A percentile compares a stretch with the other conserved stretches of the same genome.
phyloP scores from a whole-genome alignment of 345 rosid species.

The Citrus unshiu region DNA sequence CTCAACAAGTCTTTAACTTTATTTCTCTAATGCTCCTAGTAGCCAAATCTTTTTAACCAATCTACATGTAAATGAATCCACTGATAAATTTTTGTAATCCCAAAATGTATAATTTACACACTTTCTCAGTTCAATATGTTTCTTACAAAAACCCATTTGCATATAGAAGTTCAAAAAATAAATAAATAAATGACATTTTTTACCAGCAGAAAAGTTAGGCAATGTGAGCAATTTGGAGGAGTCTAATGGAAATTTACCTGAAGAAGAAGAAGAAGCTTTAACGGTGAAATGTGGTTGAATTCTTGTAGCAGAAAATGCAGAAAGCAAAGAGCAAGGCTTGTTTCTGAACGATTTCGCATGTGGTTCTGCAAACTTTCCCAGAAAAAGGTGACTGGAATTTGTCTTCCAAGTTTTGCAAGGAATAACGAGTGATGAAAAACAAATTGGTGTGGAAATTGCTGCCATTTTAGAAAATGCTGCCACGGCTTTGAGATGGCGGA shows the following conservation, averaged over 20 bases:
- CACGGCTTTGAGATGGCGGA: too few relatives aligned
- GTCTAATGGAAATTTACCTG: constrained; percentile 30
- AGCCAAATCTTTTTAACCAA: background rate
- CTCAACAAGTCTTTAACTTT: too few relatives aligned
- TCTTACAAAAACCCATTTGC: background rate
- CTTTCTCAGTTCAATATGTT: background rate
- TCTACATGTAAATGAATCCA: background rate
- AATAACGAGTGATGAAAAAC: constrained; percentile 10
- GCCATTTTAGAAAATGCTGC: constrained; percentile 20
- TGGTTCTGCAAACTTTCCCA: constrained; percentile 12
- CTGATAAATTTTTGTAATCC: background rate
- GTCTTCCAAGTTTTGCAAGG: constrained; percentile 12
- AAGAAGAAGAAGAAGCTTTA: constrained; percentile 29
- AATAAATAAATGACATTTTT: background rate
- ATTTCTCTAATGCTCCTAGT: background rate
- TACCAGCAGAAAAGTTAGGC: background rate
- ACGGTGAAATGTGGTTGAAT: constrained; percentile 17
- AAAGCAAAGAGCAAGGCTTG: constrained; percentile 17
- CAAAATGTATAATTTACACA: background rate
- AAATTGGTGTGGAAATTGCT: constrained; percentile 25
- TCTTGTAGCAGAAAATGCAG: background rate
- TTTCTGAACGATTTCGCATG: background rate
- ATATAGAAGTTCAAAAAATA: background rate
- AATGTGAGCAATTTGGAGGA: background rate
- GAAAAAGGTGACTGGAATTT: constrained; percentile 14